Base-by-base conservation (phyloP, 208 protist species). In the Balamuthia mandrillaris region DNA sequence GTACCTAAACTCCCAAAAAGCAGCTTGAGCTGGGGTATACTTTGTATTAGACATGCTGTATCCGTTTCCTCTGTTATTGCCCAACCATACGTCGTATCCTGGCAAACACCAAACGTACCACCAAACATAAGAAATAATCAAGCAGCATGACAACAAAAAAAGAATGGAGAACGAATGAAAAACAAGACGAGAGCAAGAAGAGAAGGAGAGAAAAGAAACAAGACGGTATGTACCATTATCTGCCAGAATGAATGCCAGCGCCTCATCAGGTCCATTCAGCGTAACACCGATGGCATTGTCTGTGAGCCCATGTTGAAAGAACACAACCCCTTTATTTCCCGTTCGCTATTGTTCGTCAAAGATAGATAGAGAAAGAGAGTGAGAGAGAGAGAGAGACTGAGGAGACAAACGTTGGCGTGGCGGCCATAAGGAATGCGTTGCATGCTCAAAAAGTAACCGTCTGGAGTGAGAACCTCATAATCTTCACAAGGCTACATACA, bases 1-100 rank as follows among this genome's bases (percentile, higher is more conserved):
- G 7, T 68, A 84, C 56, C 41, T 84, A 42, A 84, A 85, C 21
- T 85, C 45, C 81, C 81, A 86, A 49, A 68, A 86, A 3, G 39
- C 35, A 3, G 60, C 7, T 6, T 86, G 49, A 18, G 27, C 14
- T 21, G 47, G 5, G 61, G 27, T 86, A 39, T 60, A 52, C 31
- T 39, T 27, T 39, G 24, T 41, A 60, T 87, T 29, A 21, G 24
- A 21, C 41, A 44, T 60, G 74, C 83, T 87, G 83, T 87, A 87
- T 21, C 52, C 39, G 44, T 81, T 87, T 37, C 83, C 70, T 10
- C 84, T 70, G 49, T 74, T 78, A 52, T 87, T 87, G 4, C 74
- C 84, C 54, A 87, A 29, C 84, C 84, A 87, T 16, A 87, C 84
- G 18, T 87, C 84, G 41, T 60, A 87, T 7, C 84, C 84, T 41